Percentiles rank a stretch among this genome's conserved stretches.
These are phyloP conservation scores for Boletus patriciae DNA, from an alignment of 768 basidiomycete species.

Conservation along the genomic window DNA sequence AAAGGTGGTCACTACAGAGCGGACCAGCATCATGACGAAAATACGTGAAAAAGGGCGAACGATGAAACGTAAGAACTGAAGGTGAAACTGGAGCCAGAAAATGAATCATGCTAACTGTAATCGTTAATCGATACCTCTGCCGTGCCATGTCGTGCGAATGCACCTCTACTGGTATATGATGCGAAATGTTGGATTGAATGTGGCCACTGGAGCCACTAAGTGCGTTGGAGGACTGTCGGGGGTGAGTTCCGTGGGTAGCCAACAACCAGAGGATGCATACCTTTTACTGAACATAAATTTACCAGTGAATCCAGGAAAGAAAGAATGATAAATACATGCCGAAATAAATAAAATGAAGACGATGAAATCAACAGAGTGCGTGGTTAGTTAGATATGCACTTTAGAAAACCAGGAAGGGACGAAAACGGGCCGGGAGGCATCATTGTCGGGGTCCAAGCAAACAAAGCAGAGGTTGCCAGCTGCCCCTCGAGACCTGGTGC, in stretches of 20 bases:
- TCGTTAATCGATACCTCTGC: conserved; percentile 4
- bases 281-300: neutral
- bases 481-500: conserved; percentile 76
- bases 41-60: neutral
- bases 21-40: neutral
- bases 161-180: conserved; percentile 16
- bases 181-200: neutral
- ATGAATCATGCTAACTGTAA: conserved; percentile 4
- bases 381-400: neutral
- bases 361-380: neutral
- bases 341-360: neutral
- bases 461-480: conserved; percentile 75
- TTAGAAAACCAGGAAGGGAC: neutral
- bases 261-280: neutral
- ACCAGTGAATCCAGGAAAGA: neutral
- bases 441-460: conserved; percentile 34
- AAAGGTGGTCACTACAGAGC: too few relatives aligned
- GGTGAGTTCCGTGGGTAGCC: neutral
- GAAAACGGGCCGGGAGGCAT: neutral
- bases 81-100: neutral
- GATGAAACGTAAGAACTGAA: neutral
- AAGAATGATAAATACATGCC: neutral
- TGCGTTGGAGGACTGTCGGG: neutral
- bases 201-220: neutral
- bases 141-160: conserved; percentile 17